Conservation (phyloP, 352 stramenopile genomes). For the Sclerospora graminicola region DNA sequence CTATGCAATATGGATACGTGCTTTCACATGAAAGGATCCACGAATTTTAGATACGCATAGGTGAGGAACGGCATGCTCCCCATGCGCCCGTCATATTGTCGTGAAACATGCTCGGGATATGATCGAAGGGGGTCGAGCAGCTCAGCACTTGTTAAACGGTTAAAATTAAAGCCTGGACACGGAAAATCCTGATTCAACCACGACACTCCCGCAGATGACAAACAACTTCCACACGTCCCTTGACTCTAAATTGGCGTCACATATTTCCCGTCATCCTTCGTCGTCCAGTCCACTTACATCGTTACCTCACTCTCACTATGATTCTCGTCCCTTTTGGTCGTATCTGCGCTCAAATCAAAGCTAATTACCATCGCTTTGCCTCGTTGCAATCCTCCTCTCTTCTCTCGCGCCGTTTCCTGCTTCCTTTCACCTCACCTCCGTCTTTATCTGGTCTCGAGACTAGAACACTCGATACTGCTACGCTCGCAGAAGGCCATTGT, state of each 20-base stretch:
- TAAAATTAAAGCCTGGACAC: conserved; percentile 47
- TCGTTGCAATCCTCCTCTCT: conserved; percentile 9
- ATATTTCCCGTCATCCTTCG: conserved; percentile 63
- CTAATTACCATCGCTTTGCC: too few species aligned
- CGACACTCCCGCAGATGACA: conserved; percentile 78
- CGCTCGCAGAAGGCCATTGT: conserved; percentile 55
- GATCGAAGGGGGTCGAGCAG: conserved; percentile 62
- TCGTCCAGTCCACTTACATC: conserved; percentile 56
- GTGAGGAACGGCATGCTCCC: conserved; percentile 85
- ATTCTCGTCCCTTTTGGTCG: too few species aligned
- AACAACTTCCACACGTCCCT: conserved; percentile 88
- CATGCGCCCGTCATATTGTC: conserved; percentile 71
- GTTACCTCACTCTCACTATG: conserved; percentile 16
- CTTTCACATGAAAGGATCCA: conserved; percentile 54
- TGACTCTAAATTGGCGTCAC: conserved; percentile 91
- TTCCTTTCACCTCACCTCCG: conserved; percentile 3
- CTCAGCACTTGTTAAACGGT: conserved; percentile 82
- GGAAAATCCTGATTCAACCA: conserved; percentile 63
- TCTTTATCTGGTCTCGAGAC: conserved; percentile 30
- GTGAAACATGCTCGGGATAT: conserved; percentile 59
- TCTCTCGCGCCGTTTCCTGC: neutral
- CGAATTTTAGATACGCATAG: conserved; percentile 73
- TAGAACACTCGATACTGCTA: conserved; percentile 51
- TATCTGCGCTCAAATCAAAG: too few species aligned
- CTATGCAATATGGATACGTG: conserved; percentile 76